Conservation (phyloP, 2,329 filamentous ascomycete species). For the Hymenoscyphus infarciens region DNA sequence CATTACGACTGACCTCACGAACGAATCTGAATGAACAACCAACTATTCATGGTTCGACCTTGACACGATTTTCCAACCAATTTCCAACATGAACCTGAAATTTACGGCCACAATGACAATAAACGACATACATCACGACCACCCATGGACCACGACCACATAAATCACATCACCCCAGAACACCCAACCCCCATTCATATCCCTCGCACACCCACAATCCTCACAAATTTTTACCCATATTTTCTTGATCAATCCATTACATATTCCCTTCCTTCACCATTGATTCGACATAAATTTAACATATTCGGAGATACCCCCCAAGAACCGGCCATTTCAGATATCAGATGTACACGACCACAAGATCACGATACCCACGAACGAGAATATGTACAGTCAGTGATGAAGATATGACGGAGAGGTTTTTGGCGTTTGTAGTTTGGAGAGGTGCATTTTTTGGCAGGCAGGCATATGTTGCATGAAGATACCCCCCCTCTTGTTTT, state of each 20-base stretch:
- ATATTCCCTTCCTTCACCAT: neutral
- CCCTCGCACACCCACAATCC: neutral
- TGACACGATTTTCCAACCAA: neutral
- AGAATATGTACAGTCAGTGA: neutral
- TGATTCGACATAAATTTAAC: neutral
- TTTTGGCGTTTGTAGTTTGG: neutral
- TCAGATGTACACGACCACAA: neutral
- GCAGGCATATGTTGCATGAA: neutral
- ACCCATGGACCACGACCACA: constrained; percentile 1
- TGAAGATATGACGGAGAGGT: neutral
- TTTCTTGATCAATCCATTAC: neutral
- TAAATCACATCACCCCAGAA: neutral
- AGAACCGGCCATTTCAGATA: neutral
- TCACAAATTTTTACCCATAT: neutral
- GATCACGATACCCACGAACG: neutral
- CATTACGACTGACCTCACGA: neutral
- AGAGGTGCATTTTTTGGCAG: neutral
- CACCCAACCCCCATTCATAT: neutral
- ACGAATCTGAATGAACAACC: neutral
- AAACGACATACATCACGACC: neutral
- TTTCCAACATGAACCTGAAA: neutral
- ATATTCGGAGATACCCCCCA: neutral
- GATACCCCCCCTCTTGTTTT: constrained; percentile 1
- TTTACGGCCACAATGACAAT: neutral
- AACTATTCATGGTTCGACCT: neutral